Evolutionary conservation across 176 grass and related monocot genomes (phyloP), one percentile per base, ranked within the genome.

Genomic region (Microstegium vimineum): DNA sequence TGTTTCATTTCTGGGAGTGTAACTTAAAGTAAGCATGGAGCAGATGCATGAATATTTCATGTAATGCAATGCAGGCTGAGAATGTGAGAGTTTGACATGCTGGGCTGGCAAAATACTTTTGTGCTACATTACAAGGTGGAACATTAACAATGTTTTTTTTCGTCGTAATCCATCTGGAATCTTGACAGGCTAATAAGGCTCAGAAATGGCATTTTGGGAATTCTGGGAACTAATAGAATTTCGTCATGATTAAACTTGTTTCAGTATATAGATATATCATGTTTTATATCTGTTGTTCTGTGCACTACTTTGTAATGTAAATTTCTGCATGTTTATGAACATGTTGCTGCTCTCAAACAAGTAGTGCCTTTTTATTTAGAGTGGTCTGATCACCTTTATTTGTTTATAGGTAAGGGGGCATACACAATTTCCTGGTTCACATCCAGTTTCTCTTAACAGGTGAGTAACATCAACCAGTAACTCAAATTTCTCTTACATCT

Each of bases 381-480:
- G 20, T 57, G 10, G 6, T 75, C 62, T n/a, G 25, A 49, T 71
- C 43, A 3, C 43, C 18, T 81, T 76, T 82, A 15, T 82, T 82
- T 90, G 38, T 15, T 76, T 89, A 37, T 81, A 99, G 96, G 74
- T 22, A 38, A 95, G 91, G 83, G 91, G 88, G 23, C 87, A 88
- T 80, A 60, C 85, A 49, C 96, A 95, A 64, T 99, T 99, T 99
- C 93, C 93, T 71, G 96, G 96, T 79, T 99, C 96, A 82, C 96
- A 99, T 84, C 96, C 96, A 38, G 96, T 99, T 73, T 99, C 96
- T 88, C 93, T 99, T 82, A 93, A 99, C 85, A 99, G 92, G 96
- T 94, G 56, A 75, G 26, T 15, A 84, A 73, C 65, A 22, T 63
- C 74, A 82, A 65, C 10, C 10, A 35, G 22, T 26, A 22, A 82